Base-by-base conservation (phyloP, 305 asterid genomes). In the Ajuga reptans region DNA sequence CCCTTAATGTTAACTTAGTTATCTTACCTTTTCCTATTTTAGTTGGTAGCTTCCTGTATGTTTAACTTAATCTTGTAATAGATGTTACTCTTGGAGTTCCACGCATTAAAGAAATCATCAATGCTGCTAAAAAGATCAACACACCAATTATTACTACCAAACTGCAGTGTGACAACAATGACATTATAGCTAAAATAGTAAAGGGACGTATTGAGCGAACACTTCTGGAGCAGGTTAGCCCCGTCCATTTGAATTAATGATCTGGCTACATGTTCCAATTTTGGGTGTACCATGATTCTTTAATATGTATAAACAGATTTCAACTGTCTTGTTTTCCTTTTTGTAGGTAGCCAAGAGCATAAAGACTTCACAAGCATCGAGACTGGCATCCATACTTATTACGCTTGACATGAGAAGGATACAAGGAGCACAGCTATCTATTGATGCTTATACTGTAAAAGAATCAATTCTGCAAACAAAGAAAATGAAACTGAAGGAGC, bases 81-180 rank as follows among this genome's bases (percentile, higher is more conserved):
- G 98, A 93, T 76, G 97, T 93, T 69, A 93, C 99, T 29, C 99
- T 93, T 77, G 99, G 99, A 72, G 99, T 93, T 75, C 97, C 96
- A 51, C 85, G 97, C 64, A 87, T 91, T 71, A 87, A 78, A 75
- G 97, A 93, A 84, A 89, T 93, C 50, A 91, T 90, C 61, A 82
- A 93, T 73, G 99, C 91, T 47, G 82, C 96, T 59, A 90, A 93
- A 77, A 84, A 49, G 16, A 93, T 93, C 83, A 87, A 85, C 42
- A 93, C 99, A 4, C 99, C 99, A 66, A 84, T 93, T 75, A 89
- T 93, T 72, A 77, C 87, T 71, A 83, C 97, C 14, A 72, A 61
- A 29, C 89, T 93, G 66, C 76, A 76, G 75, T 53, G 56, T 77
- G 77, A 81, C 58, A 54, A 78, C 72, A 74, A 73, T 66, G 85